Percentiles rank a stretch among this genome's conserved stretches.
Evolutionary conservation across 257 asterid species (phyloP).

Genomic region (Solanum appendiculatum): DNA sequence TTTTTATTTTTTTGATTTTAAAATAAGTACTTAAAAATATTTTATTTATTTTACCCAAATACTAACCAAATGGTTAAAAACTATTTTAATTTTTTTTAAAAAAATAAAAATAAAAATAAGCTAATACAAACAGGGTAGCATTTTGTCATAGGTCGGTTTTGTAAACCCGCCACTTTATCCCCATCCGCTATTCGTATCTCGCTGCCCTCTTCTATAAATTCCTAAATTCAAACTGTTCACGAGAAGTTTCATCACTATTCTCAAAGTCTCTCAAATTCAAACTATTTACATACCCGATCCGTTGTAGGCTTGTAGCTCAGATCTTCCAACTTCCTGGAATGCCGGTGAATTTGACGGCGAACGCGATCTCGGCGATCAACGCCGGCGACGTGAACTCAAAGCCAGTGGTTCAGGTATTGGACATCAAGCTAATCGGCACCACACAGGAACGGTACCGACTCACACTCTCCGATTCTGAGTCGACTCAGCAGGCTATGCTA

Average conservation of each 20-base stretch:
- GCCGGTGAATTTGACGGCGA: slow-evolving; percentile 66
- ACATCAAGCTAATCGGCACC: slow-evolving; percentile 57
- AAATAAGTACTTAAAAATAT: no score
- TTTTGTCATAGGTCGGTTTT: no score
- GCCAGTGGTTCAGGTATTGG: slow-evolving; percentile 94
- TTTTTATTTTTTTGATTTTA: no score
- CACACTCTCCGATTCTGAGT: slow-evolving; percentile 63
- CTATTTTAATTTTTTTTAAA: background rate
- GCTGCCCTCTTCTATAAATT: background rate
- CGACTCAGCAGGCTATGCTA: slow-evolving; percentile 80
- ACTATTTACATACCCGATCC: background rate
- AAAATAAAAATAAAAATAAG: background rate
- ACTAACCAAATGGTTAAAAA: background rate
- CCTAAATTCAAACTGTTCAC: background rate
- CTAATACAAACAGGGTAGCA: background rate
- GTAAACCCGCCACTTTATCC: background rate
- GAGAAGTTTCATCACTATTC: background rate
- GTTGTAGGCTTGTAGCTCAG: background rate
- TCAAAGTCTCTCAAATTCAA: background rate
- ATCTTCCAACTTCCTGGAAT: slow-evolving; percentile 11
- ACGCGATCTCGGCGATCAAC: slow-evolving; percentile 61
- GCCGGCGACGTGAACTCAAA: slow-evolving; percentile 78
- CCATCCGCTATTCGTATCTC: background rate
- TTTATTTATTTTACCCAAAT: no score
- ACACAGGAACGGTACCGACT: slow-evolving; percentile 78